Base-by-base conservation (phyloP, 2,329 filamentous ascomycete species). In the Xylariaceae sp. region DNA sequence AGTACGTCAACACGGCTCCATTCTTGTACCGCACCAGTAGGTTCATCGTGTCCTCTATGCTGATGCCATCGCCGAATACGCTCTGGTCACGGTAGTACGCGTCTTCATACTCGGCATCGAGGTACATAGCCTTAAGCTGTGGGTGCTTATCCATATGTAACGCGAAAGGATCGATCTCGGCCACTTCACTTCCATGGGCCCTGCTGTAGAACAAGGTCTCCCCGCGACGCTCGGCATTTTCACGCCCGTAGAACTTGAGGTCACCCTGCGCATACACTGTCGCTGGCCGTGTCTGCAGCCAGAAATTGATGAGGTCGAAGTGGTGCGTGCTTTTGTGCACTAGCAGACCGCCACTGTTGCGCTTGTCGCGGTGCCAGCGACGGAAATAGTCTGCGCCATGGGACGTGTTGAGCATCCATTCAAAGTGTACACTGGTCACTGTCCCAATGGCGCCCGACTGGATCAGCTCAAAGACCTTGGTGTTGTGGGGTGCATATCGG, bases 251-350 rank as follows among this genome's bases (percentile, higher is more conserved):
- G 67, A 87, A 87, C 45, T 78, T 78, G 21, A 87, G 74, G 57
- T 82, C 83, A 0, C 84, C 84, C 61, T 83, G 78, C 0, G 83
- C 83, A 60, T 84, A 84, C 0, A 87, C 84, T 0, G 81, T 83
- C 44, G 77, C 71, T 0, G 84, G 84, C 6, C 77, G 72, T 1
- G 79, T 84, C 43, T 78, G 76, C 36, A 87, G 76, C 84, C 84
- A 87, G 66, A 86, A 87, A 65, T 87, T 85, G 52, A 87, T 78
- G 7, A 87, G 77, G 65, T 87, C 84, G 62, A 87, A 87, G 66
- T 87, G 84, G 58, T 87, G 84, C 4, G 83, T 87, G 19, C 82
- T 83, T 68, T 87, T 87, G 70, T 87, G 84, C 24, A 87, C 82
- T 3, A 86, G 71, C 29, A 87, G 71, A 1, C 83, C 83, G 11